Conservation (phyloP, 345 rosid genomes). For the Aegle marmelos region DNA sequence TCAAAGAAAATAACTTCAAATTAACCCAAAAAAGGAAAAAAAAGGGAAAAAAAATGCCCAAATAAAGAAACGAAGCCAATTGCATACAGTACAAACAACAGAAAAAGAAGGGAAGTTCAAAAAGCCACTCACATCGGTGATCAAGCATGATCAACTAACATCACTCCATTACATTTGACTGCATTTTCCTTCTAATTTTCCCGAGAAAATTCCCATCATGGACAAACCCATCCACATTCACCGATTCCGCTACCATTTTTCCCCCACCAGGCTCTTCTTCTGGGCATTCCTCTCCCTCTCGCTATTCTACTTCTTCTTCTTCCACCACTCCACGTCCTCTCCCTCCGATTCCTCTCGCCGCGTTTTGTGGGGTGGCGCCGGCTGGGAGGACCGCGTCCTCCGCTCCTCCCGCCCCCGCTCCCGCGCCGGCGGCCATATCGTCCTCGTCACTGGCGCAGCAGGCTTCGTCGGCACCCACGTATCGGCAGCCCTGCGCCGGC, state of each 20-base stretch:
- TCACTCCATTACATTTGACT: not conserved
- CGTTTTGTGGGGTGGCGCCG: constrained; percentile 30
- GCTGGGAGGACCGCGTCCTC: constrained; percentile 36
- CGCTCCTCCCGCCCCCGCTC: constrained; percentile 37
- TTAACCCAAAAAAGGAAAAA: not conserved
- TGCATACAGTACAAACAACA: not conserved
- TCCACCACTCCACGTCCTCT: constrained; percentile 17
- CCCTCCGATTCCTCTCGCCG: constrained; percentile 35
- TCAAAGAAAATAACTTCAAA: not conserved
- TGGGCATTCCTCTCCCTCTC: constrained; percentile 28
- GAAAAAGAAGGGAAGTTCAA: too few relatives aligned
- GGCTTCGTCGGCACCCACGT: constrained; percentile 60
- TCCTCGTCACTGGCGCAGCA: constrained; percentile 59
- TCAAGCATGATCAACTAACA: not conserved
- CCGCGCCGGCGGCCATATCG: constrained; percentile 27
- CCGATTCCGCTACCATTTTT: constrained; percentile 19
- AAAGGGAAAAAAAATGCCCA: not conserved
- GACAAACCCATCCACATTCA: constrained; percentile 26
- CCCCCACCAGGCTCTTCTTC: constrained; percentile 18
- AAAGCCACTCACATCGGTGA: not conserved
- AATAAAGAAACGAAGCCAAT: not conserved
- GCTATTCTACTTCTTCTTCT: constrained; percentile 20
- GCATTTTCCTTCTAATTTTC: not conserved
- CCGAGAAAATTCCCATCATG: constrained; percentile 13
- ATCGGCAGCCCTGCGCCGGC: constrained; percentile 40